A percentile compares a stretch with the other conserved stretches of the same genome.
phyloP scores from a whole-genome alignment of 345 rosid species.

The Physaria fendleri region DNA sequence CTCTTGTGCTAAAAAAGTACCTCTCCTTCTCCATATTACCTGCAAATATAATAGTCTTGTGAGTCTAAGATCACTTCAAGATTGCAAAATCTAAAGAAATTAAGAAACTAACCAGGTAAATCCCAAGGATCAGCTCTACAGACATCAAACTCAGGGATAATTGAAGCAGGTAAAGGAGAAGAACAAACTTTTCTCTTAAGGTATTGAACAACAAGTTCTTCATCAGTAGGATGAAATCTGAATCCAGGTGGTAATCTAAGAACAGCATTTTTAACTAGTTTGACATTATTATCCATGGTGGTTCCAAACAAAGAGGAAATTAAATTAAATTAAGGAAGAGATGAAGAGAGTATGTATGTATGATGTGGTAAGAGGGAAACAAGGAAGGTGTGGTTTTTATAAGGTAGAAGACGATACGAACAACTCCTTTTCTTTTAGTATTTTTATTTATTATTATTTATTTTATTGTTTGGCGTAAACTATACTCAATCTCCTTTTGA shows the following conservation, averaged over 20 bases:
- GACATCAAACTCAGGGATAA: conserved; percentile 88
- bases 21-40: conserved; percentile 87
- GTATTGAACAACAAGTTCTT: conserved; percentile 87
- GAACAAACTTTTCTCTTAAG: conserved; percentile 59
- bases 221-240: conserved; percentile 93
- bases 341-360: conserved; percentile 27
- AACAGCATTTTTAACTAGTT: conserved; percentile 63
- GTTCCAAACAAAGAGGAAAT: neutral
- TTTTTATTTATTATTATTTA: neutral
- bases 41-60: conserved; percentile 10
- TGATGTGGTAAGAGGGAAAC: conserved; percentile 35
- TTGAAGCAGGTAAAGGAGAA: conserved; percentile 83
- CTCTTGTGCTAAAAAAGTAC: conserved; percentile 89
- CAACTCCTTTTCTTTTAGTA: conserved; percentile 28
- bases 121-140: conserved; percentile 98
- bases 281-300: conserved; percentile 67
- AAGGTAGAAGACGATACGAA: conserved; percentile 27
- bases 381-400: conserved; percentile 29
- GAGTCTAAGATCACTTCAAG: neutral
- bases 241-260: conserved; percentile 91
- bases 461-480: conserved; percentile 29
- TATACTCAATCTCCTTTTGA: conserved; percentile 36
- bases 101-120: conserved; percentile 60
- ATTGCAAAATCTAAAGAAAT: no score
- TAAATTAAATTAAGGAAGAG: neutral